phyloP scores from a whole-genome alignment of 75 land plant genomes.

The Picea sitchensis region DNA sequence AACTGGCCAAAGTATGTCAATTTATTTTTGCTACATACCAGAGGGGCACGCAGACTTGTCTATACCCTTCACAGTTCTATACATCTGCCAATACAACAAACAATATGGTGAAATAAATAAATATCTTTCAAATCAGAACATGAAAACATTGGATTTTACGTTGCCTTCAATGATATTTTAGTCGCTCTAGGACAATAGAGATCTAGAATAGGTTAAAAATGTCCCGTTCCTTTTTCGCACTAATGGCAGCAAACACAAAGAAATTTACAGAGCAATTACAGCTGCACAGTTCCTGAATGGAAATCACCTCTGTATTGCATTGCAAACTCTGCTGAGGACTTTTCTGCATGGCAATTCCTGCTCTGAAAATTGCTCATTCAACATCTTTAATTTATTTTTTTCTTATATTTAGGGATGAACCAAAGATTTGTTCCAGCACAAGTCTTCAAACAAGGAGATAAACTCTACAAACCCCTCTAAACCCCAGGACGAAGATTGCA shows the following conservation, averaged over 20 bases:
- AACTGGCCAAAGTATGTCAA: no score
- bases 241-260: background rate
- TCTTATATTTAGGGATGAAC: background rate
- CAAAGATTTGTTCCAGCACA: background rate
- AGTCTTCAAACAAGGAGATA: background rate
- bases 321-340: no score
- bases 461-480: background rate
- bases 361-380: no score
- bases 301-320: no score
- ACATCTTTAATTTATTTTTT: no score
- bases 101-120: background rate
- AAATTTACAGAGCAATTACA: background rate
- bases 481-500: background rate
- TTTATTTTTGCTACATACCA: background rate
- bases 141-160: background rate
- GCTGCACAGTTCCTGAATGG: background rate
- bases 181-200: background rate
- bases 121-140: background rate
- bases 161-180: background rate
- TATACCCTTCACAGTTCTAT: conserved; percentile 87
- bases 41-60: conserved; percentile 70
- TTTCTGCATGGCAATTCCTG: no score
- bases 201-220: background rate
- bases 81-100: conserved; percentile 50
- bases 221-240: background rate